These are phyloP conservation scores for Podaxis carcinomalis DNA, from an alignment of 768 basidiomycete genomes.

Conservation along the genomic window DNA sequence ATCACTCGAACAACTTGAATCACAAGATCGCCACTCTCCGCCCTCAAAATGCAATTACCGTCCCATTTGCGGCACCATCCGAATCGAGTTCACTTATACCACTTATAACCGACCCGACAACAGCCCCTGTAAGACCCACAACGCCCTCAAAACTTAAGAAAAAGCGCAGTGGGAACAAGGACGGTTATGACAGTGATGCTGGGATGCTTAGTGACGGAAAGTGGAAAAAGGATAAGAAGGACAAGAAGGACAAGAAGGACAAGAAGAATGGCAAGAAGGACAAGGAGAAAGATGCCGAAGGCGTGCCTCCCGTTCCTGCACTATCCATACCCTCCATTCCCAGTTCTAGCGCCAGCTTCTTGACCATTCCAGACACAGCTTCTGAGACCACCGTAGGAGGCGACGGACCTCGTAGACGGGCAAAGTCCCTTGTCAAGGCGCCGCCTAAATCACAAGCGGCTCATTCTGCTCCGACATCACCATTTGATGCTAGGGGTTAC, in stretches of 20 bases:
- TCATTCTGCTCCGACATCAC: not conserved
- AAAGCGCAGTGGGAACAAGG: slow-evolving; percentile 26
- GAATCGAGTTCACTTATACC: slow-evolving; percentile 19
- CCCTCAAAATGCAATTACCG: not conserved
- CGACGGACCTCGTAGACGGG: slow-evolving; percentile 22
- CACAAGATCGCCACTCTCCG: not conserved
- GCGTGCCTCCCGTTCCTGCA: not conserved
- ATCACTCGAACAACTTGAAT: not conserved
- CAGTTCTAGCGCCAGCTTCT: not conserved
- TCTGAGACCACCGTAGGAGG: slow-evolving; percentile 11
- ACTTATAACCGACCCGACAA: slow-evolving; percentile 7
- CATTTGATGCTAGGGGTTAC: slow-evolving; percentile 25
- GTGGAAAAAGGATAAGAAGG: slow-evolving; percentile 20
- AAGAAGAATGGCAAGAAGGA: slow-evolving; percentile 20
- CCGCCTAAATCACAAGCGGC: slow-evolving; percentile 16
- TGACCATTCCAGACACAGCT: slow-evolving; percentile 1
- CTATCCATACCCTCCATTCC: not conserved
- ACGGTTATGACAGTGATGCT: slow-evolving; percentile 52
- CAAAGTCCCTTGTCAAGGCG: slow-evolving; percentile 20
- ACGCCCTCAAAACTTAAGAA: slow-evolving; percentile 37
- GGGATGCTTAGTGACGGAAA: slow-evolving; percentile 43
- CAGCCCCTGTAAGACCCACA: slow-evolving; percentile 18
- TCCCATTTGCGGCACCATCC: slow-evolving; percentile 1
- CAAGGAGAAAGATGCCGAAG: slow-evolving; percentile 13
- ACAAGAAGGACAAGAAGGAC: slow-evolving; percentile 18